Conservation (phyloP, 2,329 filamentous ascomycete species). For the Uncinocarpus reesii region DNA sequence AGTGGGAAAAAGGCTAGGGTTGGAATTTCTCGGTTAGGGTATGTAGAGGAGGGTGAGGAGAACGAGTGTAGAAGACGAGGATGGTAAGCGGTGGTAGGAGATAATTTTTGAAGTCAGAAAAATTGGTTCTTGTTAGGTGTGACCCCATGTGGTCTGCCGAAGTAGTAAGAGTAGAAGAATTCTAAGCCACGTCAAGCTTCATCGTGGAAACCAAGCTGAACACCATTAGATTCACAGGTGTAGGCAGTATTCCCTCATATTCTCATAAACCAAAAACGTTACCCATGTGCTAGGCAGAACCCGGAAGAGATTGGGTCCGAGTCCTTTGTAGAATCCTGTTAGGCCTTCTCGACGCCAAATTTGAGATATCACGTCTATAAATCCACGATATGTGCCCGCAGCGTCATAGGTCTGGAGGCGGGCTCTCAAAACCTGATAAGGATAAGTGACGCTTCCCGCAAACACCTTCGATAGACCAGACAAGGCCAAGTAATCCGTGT, state of each 20-base stretch:
- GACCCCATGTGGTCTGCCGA: background rate
- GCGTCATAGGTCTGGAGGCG: slow-evolving; percentile 84
- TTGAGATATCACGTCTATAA: slow-evolving; percentile 59
- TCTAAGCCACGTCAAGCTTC: too few species aligned
- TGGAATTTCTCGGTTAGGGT: too few species aligned
- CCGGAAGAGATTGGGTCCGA: slow-evolving; percentile 78
- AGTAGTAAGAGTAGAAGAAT: background rate
- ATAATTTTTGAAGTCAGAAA: too few species aligned
- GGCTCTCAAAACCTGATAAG: slow-evolving; percentile 84
- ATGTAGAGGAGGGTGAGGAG: too few species aligned
- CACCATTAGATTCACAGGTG: background rate
- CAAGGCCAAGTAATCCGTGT: slow-evolving; percentile 67
- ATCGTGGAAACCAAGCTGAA: too few species aligned
- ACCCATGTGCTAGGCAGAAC: slow-evolving; percentile 93
- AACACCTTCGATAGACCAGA: slow-evolving; percentile 76
- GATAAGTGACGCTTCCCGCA: slow-evolving; percentile 83
- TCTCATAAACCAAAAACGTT: slow-evolving; percentile 95
- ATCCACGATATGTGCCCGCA: slow-evolving; percentile 59
- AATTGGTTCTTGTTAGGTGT: background rate
- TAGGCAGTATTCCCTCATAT: slow-evolving; percentile 59
- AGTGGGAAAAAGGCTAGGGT: too few species aligned
- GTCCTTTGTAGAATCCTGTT: slow-evolving; percentile 79
- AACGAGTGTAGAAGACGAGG: too few species aligned
- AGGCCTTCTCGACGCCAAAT: slow-evolving; percentile 72
- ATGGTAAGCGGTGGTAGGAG: too few species aligned